A percentile compares a stretch with the other conserved stretches of the same genome.
Evolutionary conservation across 176 grass and related monocot species (phyloP).

Genomic region (Zizania latifolia): DNA sequence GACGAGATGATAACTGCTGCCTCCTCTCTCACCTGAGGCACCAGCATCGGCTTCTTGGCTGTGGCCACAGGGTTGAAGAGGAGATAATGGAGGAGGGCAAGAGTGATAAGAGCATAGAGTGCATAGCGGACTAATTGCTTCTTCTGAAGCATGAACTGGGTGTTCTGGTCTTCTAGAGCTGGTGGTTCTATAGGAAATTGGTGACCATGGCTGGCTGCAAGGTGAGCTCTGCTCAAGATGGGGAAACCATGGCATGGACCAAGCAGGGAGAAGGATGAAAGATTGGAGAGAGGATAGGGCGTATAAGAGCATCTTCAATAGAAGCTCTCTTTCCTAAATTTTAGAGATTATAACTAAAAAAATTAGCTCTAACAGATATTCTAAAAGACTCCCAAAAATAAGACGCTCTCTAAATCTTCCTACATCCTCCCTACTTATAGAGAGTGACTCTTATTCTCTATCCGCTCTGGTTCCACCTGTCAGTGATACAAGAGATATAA

Average conservation of each 20-base stretch:
- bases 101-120: slow-evolving; percentile 47
- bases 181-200: slow-evolving; percentile 20
- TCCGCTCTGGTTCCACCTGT: too few relatives aligned
- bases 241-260: background rate
- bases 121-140: slow-evolving; percentile 42
- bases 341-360: too few relatives aligned
- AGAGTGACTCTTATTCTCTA: too few relatives aligned
- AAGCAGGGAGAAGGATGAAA: background rate
- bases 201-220: slow-evolving; percentile 24
- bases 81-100: slow-evolving; percentile 61
- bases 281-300: too few relatives aligned
- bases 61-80: slow-evolving; percentile 34
- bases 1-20: background rate
- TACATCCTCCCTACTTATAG: too few relatives aligned
- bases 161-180: slow-evolving; percentile 21
- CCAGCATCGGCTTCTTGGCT: background rate
- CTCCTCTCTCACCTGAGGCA: background rate
- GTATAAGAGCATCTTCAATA: too few relatives aligned
- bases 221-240: background rate
- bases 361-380: too few relatives aligned
- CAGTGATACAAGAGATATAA: too few relatives aligned
- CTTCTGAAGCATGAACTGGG: background rate
- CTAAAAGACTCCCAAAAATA: too few relatives aligned
- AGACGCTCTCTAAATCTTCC: too few relatives aligned
- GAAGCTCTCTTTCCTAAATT: too few relatives aligned